Evolutionary conservation across 1,284 basidiomycete species (phyloP).

Genomic region (Apiotrichum domesticum): DNA sequence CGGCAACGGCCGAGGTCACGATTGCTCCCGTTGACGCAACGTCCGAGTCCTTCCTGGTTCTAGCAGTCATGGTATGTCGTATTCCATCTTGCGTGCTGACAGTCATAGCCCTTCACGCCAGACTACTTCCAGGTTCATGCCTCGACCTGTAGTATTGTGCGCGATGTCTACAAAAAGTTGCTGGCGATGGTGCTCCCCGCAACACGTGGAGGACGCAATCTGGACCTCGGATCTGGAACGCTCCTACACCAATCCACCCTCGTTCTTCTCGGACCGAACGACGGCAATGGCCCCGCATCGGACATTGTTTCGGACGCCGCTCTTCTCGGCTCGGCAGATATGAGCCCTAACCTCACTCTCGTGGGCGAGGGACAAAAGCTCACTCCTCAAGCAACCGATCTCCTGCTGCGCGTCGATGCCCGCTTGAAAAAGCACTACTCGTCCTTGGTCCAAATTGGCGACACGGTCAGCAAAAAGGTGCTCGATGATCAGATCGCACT

Average conservation of each 20-base stretch:
- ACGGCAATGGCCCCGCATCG: constrained; percentile 1
- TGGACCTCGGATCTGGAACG: constrained; percentile 11
- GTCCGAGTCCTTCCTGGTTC: constrained; percentile 17
- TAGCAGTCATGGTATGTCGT: constrained; percentile 16
- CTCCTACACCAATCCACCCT: constrained; percentile 35
- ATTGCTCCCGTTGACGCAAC: constrained; percentile 15
- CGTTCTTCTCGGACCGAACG: constrained; percentile 11
- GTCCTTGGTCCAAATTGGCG: constrained; percentile 44
- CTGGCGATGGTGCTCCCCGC: constrained; percentile 27
- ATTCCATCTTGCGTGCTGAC: background rate
- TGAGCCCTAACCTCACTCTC: constrained; percentile 28
- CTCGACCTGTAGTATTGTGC: constrained; percentile 49
- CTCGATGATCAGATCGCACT: constrained; percentile 45
- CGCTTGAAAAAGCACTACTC: constrained; percentile 48
- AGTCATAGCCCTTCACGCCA: constrained; percentile 48
- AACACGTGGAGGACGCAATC: constrained; percentile 1
- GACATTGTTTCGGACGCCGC: constrained; percentile 27
- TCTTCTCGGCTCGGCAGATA: constrained; percentile 30
- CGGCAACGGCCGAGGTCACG: constrained; percentile 18
- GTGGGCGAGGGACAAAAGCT: constrained; percentile 44
- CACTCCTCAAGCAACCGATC: constrained; percentile 42
- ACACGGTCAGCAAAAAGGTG: constrained; percentile 41
- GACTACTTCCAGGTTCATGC: constrained; percentile 51
- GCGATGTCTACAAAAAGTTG: constrained; percentile 50
- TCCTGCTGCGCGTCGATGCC: constrained; percentile 47